Evolutionary conservation across 2,329 filamentous ascomycete genomes (phyloP).

Genomic region (Emergomyces pasteurianus): DNA sequence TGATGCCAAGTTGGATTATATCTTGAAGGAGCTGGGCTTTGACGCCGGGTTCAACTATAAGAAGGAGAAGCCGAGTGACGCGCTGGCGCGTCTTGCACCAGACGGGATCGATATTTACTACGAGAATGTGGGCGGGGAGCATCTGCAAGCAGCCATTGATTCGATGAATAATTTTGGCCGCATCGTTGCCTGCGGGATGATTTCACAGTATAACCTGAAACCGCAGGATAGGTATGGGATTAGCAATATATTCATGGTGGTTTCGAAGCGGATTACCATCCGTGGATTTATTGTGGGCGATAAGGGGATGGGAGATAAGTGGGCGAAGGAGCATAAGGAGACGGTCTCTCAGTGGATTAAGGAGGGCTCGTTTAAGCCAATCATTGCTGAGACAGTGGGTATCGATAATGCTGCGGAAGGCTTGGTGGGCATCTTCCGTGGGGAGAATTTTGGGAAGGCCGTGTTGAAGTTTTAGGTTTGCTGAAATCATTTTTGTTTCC

Average conservation of each 20-base stretch:
- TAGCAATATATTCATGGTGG: slow-evolving; percentile 51
- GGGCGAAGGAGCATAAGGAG: slow-evolving; percentile 60
- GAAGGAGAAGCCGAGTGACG: slow-evolving; percentile 58
- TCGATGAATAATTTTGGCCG: slow-evolving; percentile 54
- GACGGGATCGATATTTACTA: slow-evolving; percentile 75
- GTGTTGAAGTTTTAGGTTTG: slow-evolving; percentile 52
- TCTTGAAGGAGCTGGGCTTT: slow-evolving; percentile 56
- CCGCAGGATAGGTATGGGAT: slow-evolving; percentile 50
- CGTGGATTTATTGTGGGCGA: slow-evolving; percentile 65
- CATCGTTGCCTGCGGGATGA: slow-evolving; percentile 55
- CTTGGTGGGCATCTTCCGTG: slow-evolving; percentile 60
- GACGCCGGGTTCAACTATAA: slow-evolving; percentile 80
- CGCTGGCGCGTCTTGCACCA: slow-evolving; percentile 58
- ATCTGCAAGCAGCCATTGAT: slow-evolving; percentile 55
- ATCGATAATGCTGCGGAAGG: slow-evolving; percentile 68
- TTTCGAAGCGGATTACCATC: slow-evolving; percentile 55
- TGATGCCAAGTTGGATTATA: slow-evolving; percentile 68
- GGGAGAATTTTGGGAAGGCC: slow-evolving; percentile 79
- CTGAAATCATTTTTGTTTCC: neutral
- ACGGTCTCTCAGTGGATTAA: slow-evolving; percentile 64
- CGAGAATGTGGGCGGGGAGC: slow-evolving; percentile 68
- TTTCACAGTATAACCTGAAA: slow-evolving; percentile 61
- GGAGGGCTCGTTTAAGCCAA: slow-evolving; percentile 62
- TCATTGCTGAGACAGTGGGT: slow-evolving; percentile 56
- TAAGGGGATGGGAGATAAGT: slow-evolving; percentile 52